A percentile compares a stretch with the other conserved stretches of the same genome.
phyloP scores from a whole-genome alignment of 306 rosid species.

The Lathyrus aphaca region DNA sequence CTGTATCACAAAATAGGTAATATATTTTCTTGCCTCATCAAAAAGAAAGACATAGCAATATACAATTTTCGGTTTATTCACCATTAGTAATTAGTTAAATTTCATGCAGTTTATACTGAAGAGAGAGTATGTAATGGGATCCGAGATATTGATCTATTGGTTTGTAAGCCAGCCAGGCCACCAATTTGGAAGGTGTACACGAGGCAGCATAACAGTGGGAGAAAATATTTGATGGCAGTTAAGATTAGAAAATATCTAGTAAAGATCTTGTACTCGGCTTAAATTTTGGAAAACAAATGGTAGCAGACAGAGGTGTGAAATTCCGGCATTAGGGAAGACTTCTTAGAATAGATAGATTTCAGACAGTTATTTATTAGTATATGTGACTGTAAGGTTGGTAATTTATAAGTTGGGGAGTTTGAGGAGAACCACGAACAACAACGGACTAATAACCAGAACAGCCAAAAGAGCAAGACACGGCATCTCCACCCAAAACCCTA shows the following conservation, averaged over 20 bases:
- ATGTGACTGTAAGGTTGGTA: conserved; percentile 6
- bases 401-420: background rate
- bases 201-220: conserved; percentile 1
- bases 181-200: conserved; percentile 7
- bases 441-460: background rate
- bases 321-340: background rate
- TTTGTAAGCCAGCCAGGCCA: background rate
- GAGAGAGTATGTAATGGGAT: background rate
- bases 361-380: conserved; percentile 1
- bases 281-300: background rate
- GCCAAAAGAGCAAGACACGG: background rate
- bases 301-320: background rate
- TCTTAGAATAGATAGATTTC: background rate
- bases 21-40: background rate
- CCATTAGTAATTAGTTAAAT: background rate
- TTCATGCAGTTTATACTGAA: background rate
- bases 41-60: background rate
- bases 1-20: conserved; percentile 34
- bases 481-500: background rate
- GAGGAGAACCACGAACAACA: background rate
- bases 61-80: conserved; percentile 1
- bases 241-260: background rate
- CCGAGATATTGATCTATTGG: background rate
- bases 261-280: background rate
- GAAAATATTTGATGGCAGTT: background rate